Percentiles rank a stretch among this genome's conserved stretches.
Evolutionary conservation across 305 asterid species (phyloP).

Genomic region (Salvia sclarea): DNA sequence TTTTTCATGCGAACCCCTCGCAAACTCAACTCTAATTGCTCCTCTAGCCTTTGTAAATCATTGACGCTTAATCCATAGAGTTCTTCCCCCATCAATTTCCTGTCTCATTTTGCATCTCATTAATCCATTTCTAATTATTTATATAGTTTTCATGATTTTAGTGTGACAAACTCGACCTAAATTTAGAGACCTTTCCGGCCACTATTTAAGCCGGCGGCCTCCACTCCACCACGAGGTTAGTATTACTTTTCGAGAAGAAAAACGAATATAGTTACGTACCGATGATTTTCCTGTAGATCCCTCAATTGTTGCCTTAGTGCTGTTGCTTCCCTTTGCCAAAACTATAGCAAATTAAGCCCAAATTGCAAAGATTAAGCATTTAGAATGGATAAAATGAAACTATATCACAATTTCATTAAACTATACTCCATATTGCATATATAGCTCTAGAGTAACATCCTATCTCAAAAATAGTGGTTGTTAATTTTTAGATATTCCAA

Average conservation of each 20-base stretch:
- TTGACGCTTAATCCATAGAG: slow-evolving; percentile 57
- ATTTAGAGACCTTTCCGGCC: no score
- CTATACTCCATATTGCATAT: neutral
- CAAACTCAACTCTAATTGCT: slow-evolving; percentile 63
- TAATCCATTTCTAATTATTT: neutral
- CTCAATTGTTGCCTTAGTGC: slow-evolving; percentile 64
- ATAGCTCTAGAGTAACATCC: neutral
- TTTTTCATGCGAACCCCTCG: slow-evolving; percentile 54
- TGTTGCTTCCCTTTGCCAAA: slow-evolving; percentile 89
- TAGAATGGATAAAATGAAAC: neutral
- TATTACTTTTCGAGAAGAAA: neutral
- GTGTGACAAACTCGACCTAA: neutral
- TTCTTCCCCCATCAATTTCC: slow-evolving; percentile 77
- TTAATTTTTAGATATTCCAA: slow-evolving; percentile 16
- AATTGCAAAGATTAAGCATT: slow-evolving; percentile 20
- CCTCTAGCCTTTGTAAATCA: slow-evolving; percentile 60
- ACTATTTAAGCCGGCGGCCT: no score
- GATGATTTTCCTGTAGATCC: slow-evolving; percentile 64
- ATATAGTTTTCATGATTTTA: no score
- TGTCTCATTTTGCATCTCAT: slow-evolving; percentile 29
- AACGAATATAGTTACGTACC: slow-evolving; percentile 39
- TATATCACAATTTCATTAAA: neutral
- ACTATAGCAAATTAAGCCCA: slow-evolving; percentile 50
- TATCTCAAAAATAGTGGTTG: neutral
- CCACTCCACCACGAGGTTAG: no score